Evolutionary conservation across 768 basidiomycete species (phyloP).

Genomic region (Dictyophora rubrovolvata): DNA sequence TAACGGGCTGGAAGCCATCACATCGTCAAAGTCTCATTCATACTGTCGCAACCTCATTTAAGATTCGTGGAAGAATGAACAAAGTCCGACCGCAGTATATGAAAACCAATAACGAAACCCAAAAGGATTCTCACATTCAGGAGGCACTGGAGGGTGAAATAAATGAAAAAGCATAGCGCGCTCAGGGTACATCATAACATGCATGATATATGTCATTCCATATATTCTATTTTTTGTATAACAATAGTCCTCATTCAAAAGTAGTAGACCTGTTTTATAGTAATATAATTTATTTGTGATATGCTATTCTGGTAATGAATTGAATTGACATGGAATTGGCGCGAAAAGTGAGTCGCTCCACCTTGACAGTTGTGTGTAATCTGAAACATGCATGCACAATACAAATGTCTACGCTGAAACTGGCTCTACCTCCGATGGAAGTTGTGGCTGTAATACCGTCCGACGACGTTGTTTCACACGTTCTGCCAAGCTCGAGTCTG

Average conservation of each 20-base stretch:
- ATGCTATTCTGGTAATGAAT: too few relatives aligned
- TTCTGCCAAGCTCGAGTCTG: conserved; percentile 31
- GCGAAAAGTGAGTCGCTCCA: too few relatives aligned
- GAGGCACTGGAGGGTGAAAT: neutral
- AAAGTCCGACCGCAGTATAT: neutral
- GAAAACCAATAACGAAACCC: neutral
- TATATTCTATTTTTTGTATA: too few relatives aligned
- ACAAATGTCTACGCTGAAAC: neutral
- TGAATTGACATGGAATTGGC: too few relatives aligned
- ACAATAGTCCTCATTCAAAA: too few relatives aligned
- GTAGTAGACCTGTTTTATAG: too few relatives aligned
- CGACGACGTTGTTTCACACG: conserved; percentile 34
- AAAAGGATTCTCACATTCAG: neutral
- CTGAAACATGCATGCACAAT: too few relatives aligned
- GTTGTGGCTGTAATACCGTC: neutral
- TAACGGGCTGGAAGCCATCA: conserved; percentile 40
- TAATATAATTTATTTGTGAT: too few relatives aligned
- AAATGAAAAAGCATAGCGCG: neutral
- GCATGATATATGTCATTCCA: too few relatives aligned
- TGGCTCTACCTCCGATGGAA: neutral
- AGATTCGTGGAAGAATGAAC: neutral
- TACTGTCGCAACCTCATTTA: neutral
- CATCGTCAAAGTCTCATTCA: neutral
- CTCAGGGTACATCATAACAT: too few relatives aligned
- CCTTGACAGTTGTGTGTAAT: too few relatives aligned